Percentiles rank a stretch among this genome's conserved stretches.
These are phyloP conservation scores for Geotrichum citri-aurantii DNA, from an alignment of 1,139 yeast species.

Conservation along the genomic window DNA sequence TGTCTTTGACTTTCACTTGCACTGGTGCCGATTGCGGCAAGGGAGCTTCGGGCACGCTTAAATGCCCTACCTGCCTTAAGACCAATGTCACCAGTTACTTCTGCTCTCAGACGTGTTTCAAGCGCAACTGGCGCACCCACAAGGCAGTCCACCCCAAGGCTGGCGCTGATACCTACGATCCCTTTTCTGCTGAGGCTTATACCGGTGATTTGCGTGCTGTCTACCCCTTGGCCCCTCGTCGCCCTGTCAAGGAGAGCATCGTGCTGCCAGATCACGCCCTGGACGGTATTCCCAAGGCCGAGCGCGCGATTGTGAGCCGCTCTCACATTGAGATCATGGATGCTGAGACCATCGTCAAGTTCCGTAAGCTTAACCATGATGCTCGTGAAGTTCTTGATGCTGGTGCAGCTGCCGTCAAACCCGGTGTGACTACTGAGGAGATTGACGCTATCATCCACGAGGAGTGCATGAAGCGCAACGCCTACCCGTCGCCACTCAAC, in stretches of 20 bases:
- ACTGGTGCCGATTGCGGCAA: constrained; percentile 82
- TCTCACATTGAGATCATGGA: constrained; percentile 58
- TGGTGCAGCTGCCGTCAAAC: constrained; percentile 75
- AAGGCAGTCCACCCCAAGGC: constrained; percentile 46
- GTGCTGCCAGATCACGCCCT: constrained; percentile 78
- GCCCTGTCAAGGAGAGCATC: constrained; percentile 66
- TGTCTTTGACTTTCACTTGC: constrained; percentile 38
- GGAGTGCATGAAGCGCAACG: constrained; percentile 82
- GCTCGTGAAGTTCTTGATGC: constrained; percentile 84
- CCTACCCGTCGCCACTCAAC: constrained; percentile 93
- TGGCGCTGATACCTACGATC: constrained; percentile 56
- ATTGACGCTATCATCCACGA: constrained; percentile 79
- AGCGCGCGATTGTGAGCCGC: constrained; percentile 65
- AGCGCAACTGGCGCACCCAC: constrained; percentile 61
- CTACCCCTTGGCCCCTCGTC: constrained; percentile 73
- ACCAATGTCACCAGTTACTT: constrained; percentile 56
- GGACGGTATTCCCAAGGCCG: constrained; percentile 73
- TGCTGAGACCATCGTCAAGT: constrained; percentile 62
- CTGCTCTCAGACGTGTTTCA: constrained; percentile 83
- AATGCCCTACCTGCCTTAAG: constrained; percentile 90
- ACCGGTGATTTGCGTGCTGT: constrained; percentile 71
- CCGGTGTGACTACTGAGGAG: constrained; percentile 93
- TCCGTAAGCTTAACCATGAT: constrained; percentile 65
- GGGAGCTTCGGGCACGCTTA: constrained; percentile 63
- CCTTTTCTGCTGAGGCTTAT: constrained; percentile 73